These are phyloP conservation scores for Vanrija humicola DNA, from an alignment of 1,284 basidiomycete genomes.

Conservation along the genomic window DNA sequence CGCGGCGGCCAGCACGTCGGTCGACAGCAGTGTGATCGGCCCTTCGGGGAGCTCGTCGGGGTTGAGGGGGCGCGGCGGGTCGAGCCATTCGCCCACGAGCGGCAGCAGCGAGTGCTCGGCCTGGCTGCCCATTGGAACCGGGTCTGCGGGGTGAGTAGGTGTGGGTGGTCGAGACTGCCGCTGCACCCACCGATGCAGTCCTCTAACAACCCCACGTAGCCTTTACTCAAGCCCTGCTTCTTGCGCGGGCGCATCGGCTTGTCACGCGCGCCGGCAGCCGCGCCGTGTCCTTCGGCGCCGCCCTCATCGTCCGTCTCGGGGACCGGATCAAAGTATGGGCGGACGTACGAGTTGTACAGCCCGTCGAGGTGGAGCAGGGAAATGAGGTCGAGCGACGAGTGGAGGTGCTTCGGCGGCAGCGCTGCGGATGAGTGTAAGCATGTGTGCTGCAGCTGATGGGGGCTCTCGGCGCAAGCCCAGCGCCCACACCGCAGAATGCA, in stretches of 20 bases:
- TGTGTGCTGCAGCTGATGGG: neutral
- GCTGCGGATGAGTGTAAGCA: constrained; percentile 13
- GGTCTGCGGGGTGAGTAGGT: constrained; percentile 20
- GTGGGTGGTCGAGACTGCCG: neutral
- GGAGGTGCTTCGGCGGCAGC: constrained; percentile 30
- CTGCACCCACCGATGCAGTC: constrained; percentile 41
- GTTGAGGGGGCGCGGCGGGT: constrained; percentile 1
- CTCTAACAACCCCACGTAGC: constrained; percentile 37
- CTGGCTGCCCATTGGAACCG: constrained; percentile 29
- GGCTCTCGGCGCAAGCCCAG: no score
- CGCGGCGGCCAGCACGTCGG: constrained; percentile 23
- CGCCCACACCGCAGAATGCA: no score
- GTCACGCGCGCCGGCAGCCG: neutral
- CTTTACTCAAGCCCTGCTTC: constrained; percentile 33
- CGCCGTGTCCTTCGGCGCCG: neutral
- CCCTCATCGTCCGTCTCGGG: constrained; percentile 23
- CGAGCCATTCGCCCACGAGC: constrained; percentile 11
- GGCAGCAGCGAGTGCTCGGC: constrained; percentile 25
- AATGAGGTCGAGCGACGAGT: constrained; percentile 40
- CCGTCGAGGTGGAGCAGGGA: constrained; percentile 38
- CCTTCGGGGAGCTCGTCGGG: constrained; percentile 3
- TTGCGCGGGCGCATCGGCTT: constrained; percentile 9
- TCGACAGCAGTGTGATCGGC: constrained; percentile 19
- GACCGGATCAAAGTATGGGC: constrained; percentile 31
- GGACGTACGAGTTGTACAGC: constrained; percentile 40